Conservation (phyloP, 805 yeast genomes). For the Pichia pseudocactophila region DNA sequence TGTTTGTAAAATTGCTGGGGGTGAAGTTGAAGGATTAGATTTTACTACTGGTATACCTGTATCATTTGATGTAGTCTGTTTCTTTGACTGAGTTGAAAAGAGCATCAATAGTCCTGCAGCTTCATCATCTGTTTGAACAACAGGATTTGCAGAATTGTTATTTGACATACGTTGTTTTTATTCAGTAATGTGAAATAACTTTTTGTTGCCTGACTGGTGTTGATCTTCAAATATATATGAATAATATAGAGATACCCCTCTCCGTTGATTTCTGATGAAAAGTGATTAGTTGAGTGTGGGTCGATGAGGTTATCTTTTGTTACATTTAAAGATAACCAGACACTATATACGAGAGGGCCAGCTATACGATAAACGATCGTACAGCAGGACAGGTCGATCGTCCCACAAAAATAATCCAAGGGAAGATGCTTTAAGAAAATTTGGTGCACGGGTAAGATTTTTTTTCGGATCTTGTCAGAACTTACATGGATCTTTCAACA, state of each 20-base stretch:
- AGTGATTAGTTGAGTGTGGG: no score
- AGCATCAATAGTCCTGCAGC: conserved; percentile 33
- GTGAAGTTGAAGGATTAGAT: neutral
- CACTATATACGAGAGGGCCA: neutral
- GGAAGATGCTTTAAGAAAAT: no score
- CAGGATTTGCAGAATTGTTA: no score
- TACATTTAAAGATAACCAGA: no score
- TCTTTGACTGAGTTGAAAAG: conserved; percentile 27
- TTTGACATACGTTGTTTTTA: no score
- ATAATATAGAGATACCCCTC: no score
- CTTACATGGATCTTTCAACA: neutral
- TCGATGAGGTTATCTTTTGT: no score
- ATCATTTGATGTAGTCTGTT: conserved; percentile 2
- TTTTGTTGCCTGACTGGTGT: no score
- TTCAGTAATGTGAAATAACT: no score
- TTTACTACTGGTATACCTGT: neutral
- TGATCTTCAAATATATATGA: no score
- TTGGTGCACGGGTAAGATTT: neutral
- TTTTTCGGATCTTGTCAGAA: neutral
- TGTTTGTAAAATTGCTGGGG: neutral
- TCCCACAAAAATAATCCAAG: no score
- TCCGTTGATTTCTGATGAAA: no score
- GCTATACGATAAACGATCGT: neutral
- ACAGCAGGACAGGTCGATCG: neutral
- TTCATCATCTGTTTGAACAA: conserved; percentile 23